phyloP scores from a whole-genome alignment of 1,284 basidiomycete genomes.

The Malassezia psittaci region DNA sequence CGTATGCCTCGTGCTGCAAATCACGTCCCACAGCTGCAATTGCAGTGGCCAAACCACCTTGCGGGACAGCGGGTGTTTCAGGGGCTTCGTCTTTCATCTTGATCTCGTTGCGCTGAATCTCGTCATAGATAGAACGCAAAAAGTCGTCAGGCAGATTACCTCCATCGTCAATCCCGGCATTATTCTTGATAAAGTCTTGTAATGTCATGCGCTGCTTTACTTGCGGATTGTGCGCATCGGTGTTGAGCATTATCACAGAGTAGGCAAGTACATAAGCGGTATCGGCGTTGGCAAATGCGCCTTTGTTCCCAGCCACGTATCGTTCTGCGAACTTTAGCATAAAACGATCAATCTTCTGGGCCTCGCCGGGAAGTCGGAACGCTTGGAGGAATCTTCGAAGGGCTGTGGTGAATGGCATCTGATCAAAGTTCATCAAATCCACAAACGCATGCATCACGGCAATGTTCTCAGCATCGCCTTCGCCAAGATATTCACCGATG shows the following conservation, averaged over 20 bases:
- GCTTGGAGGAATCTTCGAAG: conserved; percentile 44
- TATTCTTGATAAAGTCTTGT: conserved; percentile 47
- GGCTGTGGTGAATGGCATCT: conserved; percentile 39
- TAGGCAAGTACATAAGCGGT: conserved; percentile 48
- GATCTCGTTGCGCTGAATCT: conserved; percentile 47
- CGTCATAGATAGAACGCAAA: conserved; percentile 36
- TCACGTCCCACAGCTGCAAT: conserved; percentile 45
- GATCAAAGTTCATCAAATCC: conserved; percentile 45
- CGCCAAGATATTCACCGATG: conserved; percentile 93
- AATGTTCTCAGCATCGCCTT: conserved; percentile 46
- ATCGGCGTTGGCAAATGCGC: conserved; percentile 45
- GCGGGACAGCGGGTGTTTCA: conserved; percentile 15
- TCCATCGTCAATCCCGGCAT: conserved; percentile 46
- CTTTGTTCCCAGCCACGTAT: conserved; percentile 42
- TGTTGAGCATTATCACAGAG: conserved; percentile 48
- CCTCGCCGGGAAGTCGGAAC: conserved; percentile 45
- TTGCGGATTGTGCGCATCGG: conserved; percentile 47
- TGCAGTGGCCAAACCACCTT: conserved; percentile 35
- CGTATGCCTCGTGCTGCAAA: conserved; percentile 44
- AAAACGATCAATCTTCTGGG: conserved; percentile 47
- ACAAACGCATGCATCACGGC: conserved; percentile 48
- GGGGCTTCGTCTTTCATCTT: conserved; percentile 47
- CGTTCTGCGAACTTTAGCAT: conserved; percentile 49
- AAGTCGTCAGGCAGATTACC: conserved; percentile 42
- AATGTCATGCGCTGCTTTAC: conserved; percentile 47